Base-by-base conservation (phyloP, 768 basidiomycete genomes). In the Tylopilus sp. region DNA sequence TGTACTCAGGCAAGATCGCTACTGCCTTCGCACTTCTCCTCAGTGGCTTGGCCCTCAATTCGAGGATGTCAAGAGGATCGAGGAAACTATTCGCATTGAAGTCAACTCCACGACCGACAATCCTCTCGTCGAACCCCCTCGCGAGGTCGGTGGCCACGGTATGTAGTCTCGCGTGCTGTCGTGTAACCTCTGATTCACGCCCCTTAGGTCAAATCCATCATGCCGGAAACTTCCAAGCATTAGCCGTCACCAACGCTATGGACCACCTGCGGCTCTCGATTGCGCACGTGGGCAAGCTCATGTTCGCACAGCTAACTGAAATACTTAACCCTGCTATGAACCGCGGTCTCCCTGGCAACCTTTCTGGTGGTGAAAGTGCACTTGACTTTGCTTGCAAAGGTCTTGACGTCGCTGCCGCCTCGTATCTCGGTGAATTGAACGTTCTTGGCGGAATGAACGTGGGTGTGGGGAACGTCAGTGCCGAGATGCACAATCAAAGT, bases 401-500 rank as follows among this genome's bases (percentile, higher is more conserved):
- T 3, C 72, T 92, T 33, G 92, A 94, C 59, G 93, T 94, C 55
- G 87, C 85, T 38, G 78, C 82, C 6, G 90, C 92, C 10, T 85
- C 92, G 0, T 93, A 94, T 65, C 80, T 85, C 3, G 76, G 85
- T 42, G 92, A 94, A 69, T 80, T 94, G 29, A 91, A 90, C 26
- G 85, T 80, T 63, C 78, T 92, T 24, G 91, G 68, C 6, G 68
- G 67, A 14, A 89, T 82, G 72, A 90, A 92, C 0, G 90, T 93
- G 12, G 87, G 86, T 3, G 89, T 89, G 0, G 86, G 88, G 59
- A 83, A 91, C 45, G 89, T 93, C 62, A 87, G 86, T 2, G 91
- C 91, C 1, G 91, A 94, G 72, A 90, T 92, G 87, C 89, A 92
- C 65, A 94, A 94, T 60, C 92, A 94, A 69, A 87, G 92, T 40